Evolutionary conservation across 441 rosid genomes (phyloP), one percentile per base, ranked within the genome.

Genomic region (California macrophylla): DNA sequence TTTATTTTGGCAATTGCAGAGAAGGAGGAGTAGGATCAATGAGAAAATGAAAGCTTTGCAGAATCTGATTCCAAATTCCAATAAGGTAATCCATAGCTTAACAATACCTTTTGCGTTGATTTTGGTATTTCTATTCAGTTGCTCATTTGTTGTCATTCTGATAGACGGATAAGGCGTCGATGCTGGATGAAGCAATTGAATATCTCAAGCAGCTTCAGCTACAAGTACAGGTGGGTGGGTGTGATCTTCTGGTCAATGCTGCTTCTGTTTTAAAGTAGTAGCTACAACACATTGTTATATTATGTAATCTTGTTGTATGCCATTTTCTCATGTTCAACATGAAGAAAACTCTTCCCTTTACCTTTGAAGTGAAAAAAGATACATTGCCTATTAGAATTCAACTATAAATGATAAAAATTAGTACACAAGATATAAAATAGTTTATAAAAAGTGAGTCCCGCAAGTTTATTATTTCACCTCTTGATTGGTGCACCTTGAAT

Each of bases 1-100:
- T 50, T 63, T 66, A 18, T 67, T 58, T n/a, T 50, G 56, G 50
- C 28, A 61, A 29, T 1, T 71, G 42, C 82, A 93, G 98, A 87
- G 88, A 80, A 86, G 98, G 76, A 89, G 98, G 75, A 91, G 89
- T 74, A 84, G 86, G 81, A 93, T 93, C 72, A 93, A 93, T 74
- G 98, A 91, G 86, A 93, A 88, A 82, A 86, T 91, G 98, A 93
- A 87, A 79, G 97, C 97, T 3, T 83, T 93, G 71, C 98, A 93
- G 80, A 89, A 86, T 69, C 75, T 91, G 63, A 86, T 93, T 67
- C 98, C 98, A 2, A 93, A 91, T 77, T 91, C 98, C 69, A 93
- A 88, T 74, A 93, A 93, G 92, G 98, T 93, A 23, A 25, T 9
- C 52, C 30, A 10, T 38, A 38, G n/a, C n/a, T n/a, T n/a, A n/a